These are phyloP conservation scores for Alternaria sp. DNA, from an alignment of 2,329 filamentous ascomycete genomes.

Conservation along the genomic window DNA sequence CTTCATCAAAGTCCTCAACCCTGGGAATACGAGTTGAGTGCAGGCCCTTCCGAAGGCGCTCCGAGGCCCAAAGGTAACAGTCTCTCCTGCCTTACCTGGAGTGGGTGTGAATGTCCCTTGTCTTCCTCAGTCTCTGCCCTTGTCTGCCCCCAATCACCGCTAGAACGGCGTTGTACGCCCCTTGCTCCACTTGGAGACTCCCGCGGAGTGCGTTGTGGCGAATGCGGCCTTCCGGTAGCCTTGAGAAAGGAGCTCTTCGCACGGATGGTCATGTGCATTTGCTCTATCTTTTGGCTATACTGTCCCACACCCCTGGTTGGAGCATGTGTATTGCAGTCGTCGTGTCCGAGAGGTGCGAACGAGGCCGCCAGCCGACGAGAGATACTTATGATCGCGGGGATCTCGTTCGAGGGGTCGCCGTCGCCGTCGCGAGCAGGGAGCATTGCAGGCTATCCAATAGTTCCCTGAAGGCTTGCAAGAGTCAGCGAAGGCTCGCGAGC, in stretches of 20 bases:
- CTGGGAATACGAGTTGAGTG: neutral
- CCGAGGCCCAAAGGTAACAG: neutral
- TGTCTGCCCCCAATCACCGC: neutral
- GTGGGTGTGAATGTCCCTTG: neutral
- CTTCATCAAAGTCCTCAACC: neutral
- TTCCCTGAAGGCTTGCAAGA: neutral
- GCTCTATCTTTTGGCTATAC: neutral
- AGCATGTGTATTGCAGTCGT: neutral
- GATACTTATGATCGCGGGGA: neutral
- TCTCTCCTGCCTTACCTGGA: neutral
- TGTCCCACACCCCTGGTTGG: neutral
- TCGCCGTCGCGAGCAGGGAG: neutral
- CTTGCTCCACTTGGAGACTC: neutral
- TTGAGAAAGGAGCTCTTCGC: neutral
- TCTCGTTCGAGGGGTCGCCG: neutral
- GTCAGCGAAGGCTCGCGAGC: neutral
- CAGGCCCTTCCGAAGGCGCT: neutral
- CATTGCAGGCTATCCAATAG: neutral
- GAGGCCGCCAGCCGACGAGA: neutral
- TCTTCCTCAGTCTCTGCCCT: neutral
- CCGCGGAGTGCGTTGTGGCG: neutral
- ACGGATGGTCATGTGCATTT: neutral
- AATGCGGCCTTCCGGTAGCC: neutral
- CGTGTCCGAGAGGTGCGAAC: neutral
- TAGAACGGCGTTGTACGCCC: neutral